A percentile compares a stretch with the other conserved stretches of the same genome.
These are phyloP conservation scores for Suillus luteus DNA, from an alignment of 768 basidiomycete genomes.

Conservation along the genomic window DNA sequence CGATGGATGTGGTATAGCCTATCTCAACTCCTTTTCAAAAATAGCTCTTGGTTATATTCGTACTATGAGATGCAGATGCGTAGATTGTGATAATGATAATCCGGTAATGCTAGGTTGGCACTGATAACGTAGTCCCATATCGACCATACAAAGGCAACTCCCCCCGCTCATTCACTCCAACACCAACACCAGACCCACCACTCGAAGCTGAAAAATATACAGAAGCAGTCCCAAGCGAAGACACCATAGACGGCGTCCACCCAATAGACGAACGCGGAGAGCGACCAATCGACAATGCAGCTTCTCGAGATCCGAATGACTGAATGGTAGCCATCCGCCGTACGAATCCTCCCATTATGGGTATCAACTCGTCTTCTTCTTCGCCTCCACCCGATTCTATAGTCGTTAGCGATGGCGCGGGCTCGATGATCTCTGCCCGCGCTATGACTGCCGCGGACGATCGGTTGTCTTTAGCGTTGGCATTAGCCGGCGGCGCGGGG, in stretches of 20 bases:
- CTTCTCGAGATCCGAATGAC: constrained; percentile 69
- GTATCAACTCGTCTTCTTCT: constrained; percentile 44
- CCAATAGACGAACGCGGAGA: constrained; percentile 31
- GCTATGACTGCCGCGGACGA: constrained; percentile 12
- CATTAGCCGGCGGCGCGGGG: constrained; percentile 8
- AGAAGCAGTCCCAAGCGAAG: constrained; percentile 28
- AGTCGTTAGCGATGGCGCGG: background rate
- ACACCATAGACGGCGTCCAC: constrained; percentile 8
- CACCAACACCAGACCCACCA: constrained; percentile 9
- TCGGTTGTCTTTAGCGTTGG: constrained; percentile 4
- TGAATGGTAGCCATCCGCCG: constrained; percentile 84
- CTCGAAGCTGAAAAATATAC: constrained; percentile 30
- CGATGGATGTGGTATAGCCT: background rate
- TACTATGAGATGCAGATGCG: background rate
- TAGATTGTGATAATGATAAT: constrained; percentile 1
- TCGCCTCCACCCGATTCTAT: constrained; percentile 13
- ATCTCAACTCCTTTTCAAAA: background rate
- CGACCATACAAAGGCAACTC: constrained; percentile 22
- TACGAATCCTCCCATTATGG: constrained; percentile 63
- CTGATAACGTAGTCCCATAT: constrained; percentile 3
- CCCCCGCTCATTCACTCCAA: constrained; percentile 30
- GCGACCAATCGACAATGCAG: constrained; percentile 29
- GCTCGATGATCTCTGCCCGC: constrained; percentile 8
- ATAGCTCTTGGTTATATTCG: background rate
- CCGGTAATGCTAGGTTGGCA: background rate